These are phyloP conservation scores for Lathyrus tuberosus DNA, from an alignment of 306 rosid genomes.

Conservation along the genomic window DNA sequence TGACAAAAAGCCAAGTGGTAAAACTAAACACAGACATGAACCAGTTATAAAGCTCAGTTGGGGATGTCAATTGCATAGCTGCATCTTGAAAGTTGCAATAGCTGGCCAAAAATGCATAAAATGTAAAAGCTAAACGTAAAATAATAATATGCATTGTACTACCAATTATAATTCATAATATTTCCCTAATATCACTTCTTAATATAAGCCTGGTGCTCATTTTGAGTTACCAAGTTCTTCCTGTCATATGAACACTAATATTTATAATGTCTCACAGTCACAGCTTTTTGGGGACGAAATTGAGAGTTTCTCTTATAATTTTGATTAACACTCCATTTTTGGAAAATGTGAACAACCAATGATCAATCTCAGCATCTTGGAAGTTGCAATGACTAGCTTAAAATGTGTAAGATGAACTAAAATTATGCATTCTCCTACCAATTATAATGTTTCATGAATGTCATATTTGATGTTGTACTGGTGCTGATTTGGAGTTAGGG, in stretches of 20 bases:
- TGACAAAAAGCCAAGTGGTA: slow-evolving; percentile 7
- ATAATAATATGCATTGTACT: slow-evolving; percentile 3
- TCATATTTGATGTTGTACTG: slow-evolving; percentile 1
- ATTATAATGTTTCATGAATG: slow-evolving; percentile 28
- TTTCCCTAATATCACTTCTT: slow-evolving; percentile 6
- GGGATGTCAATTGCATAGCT: slow-evolving; percentile 20
- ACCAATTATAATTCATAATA: slow-evolving; percentile 12
- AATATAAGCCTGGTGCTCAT: background rate
- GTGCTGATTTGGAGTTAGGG: slow-evolving; percentile 21
- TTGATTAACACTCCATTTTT: background rate
- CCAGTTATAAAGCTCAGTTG: slow-evolving; percentile 21
- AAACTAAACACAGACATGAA: slow-evolving; percentile 20
- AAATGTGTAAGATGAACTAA: slow-evolving; percentile 5
- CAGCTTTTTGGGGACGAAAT: background rate
- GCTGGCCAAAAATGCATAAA: slow-evolving; percentile 22
- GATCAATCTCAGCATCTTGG: slow-evolving; percentile 5
- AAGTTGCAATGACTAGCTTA: slow-evolving; percentile 8
- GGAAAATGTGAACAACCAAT: slow-evolving; percentile 9
- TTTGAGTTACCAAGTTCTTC: background rate
- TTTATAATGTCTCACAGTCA: background rate
- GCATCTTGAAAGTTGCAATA: slow-evolving; percentile 23
- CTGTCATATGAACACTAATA: slow-evolving; percentile 7
- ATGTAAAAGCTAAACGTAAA: slow-evolving; percentile 9
- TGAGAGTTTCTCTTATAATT: background rate
- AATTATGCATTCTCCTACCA: background rate